Evolutionary conservation across 306 rosid genomes (phyloP), one percentile per base, ranked within the genome.

Genomic region (Ceratonia siliqua): DNA sequence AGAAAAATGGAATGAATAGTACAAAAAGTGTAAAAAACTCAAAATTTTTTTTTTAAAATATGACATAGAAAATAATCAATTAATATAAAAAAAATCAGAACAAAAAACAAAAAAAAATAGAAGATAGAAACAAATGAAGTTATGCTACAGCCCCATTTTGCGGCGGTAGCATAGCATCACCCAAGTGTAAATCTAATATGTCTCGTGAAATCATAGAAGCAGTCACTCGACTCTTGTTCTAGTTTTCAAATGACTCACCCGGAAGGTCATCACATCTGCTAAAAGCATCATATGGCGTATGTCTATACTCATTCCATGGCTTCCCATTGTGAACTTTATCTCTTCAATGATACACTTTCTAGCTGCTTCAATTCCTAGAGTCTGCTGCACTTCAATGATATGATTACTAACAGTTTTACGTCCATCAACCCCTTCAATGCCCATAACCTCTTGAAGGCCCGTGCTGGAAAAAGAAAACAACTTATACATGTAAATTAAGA

Each of bases 301-400:
- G 64, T 94, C 98, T 76, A 94, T 91, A 85, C 86, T 88, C 97
- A 94, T 89, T 67, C 90, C 91, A 32, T 92, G 94, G 25, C 84
- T 81, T 81, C 79, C 85, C 97, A 94, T 94, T 0, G 91, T 88
- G 46, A 73, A 76, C 46, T 91, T 87, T 46, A 94, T 94, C 88
- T 91, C 96, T 4, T 87, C 87, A 66, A 89, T 92, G 75, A 91
- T 94, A 35, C 92, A 74, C 49, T 74, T 79, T 82, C 98, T 94
- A 33, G 98, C 94, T 69, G 96, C 98, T 87, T 94, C 98, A 75
- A 94, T 91, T 77, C 98, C 98, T 39, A 94, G 89, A 32, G 82
- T 79, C 50, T 81, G 81, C 62, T 81, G 77, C 75, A 91, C 90
- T 89, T 94, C 98, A 73, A 75, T 74, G 73, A 94, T 62, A 85